A percentile compares a stretch with the other conserved stretches of the same genome.
Evolutionary conservation across 2,329 filamentous ascomycete genomes (phyloP).

Genomic region (Penicillium sp.): DNA sequence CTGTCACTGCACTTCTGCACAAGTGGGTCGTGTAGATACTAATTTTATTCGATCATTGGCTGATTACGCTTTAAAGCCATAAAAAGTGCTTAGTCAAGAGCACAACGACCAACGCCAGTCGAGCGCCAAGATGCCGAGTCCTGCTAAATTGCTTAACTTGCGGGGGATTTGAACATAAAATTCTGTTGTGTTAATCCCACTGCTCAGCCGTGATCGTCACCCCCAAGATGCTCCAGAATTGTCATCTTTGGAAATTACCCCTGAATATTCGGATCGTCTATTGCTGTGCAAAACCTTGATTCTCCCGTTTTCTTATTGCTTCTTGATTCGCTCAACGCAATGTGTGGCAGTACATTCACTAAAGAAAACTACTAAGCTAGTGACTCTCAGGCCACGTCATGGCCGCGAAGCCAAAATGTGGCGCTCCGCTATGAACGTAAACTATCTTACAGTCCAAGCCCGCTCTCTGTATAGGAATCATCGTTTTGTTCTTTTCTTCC

Average conservation of each 20-base stretch:
- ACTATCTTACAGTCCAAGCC: not conserved
- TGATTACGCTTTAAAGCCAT: not conserved
- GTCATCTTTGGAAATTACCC: not conserved
- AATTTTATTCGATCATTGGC: not conserved
- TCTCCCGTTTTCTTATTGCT: not conserved
- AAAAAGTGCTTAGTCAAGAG: not conserved
- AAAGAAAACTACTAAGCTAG: not conserved
- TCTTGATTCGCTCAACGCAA: not conserved
- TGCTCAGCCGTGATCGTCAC: not conserved
- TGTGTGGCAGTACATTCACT: slow-evolving; percentile 7
- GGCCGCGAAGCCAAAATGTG: slow-evolving; percentile 5
- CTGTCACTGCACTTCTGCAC: not conserved
- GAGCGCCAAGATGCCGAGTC: slow-evolving; percentile 3
- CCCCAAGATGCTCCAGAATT: not conserved
- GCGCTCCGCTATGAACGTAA: slow-evolving; percentile 11
- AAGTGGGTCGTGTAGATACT: not conserved
- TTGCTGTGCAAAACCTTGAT: not conserved
- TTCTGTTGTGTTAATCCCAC: not conserved
- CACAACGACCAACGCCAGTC: not conserved
- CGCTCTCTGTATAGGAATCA: not conserved
- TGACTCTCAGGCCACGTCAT: slow-evolving; percentile 19
- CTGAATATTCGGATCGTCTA: not conserved
- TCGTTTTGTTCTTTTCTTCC: not conserved
- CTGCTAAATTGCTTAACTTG: slow-evolving; percentile 2
- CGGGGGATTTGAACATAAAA: not conserved